phyloP scores from a whole-genome alignment of 2,329 filamentous ascomycete species.

The Immersiporthe knoxdaviesiana region DNA sequence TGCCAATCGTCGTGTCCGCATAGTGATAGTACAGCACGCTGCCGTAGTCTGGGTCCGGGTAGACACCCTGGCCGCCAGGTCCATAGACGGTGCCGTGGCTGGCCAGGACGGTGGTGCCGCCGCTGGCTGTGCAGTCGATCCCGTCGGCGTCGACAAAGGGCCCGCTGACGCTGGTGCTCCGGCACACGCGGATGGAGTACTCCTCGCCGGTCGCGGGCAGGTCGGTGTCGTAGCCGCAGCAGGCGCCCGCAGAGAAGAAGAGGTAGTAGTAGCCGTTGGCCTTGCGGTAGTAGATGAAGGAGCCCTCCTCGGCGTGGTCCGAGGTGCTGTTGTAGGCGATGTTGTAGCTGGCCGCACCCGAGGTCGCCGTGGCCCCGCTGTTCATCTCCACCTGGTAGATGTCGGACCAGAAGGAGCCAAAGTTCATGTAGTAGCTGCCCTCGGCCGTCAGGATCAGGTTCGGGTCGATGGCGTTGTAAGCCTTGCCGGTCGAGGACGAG shows the following conservation, averaged over 20 bases:
- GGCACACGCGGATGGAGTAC: constrained; percentile 68
- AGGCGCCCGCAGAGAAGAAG: constrained; percentile 64
- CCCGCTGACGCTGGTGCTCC: constrained; percentile 55
- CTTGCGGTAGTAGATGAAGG: constrained; percentile 56
- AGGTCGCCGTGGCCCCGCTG: constrained; percentile 37
- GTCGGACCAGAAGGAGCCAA: constrained; percentile 71
- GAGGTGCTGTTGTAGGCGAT: constrained; percentile 57
- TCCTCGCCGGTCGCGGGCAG: constrained; percentile 60
- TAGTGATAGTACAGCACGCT: constrained; percentile 69
- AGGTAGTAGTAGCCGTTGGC: constrained; percentile 62
- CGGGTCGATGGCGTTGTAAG: constrained; percentile 65
- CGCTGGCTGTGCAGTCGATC: constrained; percentile 54
- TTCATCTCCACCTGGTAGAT: constrained; percentile 62
- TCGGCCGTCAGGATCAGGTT: constrained; percentile 50
- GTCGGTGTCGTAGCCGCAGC: constrained; percentile 60
- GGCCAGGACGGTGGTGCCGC: constrained; percentile 61
- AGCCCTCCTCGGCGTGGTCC: constrained; percentile 58
- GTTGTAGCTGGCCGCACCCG: constrained; percentile 41
- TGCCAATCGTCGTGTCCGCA: constrained; percentile 56
- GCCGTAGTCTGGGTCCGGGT: constrained; percentile 47
- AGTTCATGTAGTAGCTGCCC: constrained; percentile 55
- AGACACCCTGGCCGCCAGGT: constrained; percentile 65
- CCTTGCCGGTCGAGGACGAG: constrained; percentile 43
- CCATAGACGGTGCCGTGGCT: constrained; percentile 63
- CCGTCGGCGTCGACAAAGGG: constrained; percentile 62